Conservation (phyloP, 2,329 filamentous ascomycete genomes). For the Fusarium armeniacum region DNA sequence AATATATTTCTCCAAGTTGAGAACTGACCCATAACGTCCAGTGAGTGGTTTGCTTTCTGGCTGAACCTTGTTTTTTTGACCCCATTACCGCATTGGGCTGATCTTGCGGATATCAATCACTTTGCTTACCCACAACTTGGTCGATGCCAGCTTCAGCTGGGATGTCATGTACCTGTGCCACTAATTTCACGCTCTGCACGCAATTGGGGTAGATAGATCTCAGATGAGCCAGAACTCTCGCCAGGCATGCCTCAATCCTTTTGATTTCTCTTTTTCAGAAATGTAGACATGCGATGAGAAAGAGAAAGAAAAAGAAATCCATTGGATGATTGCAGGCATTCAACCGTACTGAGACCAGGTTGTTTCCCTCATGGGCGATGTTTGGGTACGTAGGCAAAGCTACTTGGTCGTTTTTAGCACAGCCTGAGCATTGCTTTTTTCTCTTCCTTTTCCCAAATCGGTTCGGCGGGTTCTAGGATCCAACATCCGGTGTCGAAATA, state of each 20-base stretch:
- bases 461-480: slow-evolving; percentile 24
- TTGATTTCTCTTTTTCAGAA: slow-evolving; percentile 18
- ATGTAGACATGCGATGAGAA: not conserved
- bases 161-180: slow-evolving; percentile 32
- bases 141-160: slow-evolving; percentile 29
- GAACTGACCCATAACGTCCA: slow-evolving; percentile 27
- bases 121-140: slow-evolving; percentile 37
- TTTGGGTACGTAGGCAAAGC: slow-evolving; percentile 13
- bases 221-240: slow-evolving; percentile 4
- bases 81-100: slow-evolving; percentile 37
- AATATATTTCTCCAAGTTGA: slow-evolving; percentile 23
- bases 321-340: slow-evolving; percentile 6
- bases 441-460: slow-evolving; percentile 18
- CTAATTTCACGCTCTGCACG: slow-evolving; percentile 24
- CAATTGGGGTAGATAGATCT: slow-evolving; percentile 10
- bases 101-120: slow-evolving; percentile 29
- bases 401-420: slow-evolving; percentile 18
- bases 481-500: slow-evolving; percentile 17
- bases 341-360: not conserved
- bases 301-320: slow-evolving; percentile 15
- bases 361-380: not conserved
- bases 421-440: slow-evolving; percentile 35
- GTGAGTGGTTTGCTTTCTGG: slow-evolving; percentile 31
- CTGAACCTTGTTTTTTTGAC: slow-evolving; percentile 42
- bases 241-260: slow-evolving; percentile 15